Evolutionary conservation across 2,329 filamentous ascomycete species (phyloP).

Genomic region (Phaeosphaeria sp.): DNA sequence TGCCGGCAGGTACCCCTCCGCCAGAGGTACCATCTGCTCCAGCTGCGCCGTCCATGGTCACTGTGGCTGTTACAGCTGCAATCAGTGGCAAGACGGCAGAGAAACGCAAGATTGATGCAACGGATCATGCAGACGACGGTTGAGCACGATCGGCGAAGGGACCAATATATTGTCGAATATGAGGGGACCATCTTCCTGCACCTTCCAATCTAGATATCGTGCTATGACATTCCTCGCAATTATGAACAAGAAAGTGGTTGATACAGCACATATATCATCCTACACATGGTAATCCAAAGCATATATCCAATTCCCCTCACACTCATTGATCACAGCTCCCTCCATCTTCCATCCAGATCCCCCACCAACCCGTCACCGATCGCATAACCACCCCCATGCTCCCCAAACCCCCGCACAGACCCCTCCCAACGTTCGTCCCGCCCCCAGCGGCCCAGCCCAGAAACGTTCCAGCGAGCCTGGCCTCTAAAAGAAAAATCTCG

Average conservation of each 20-base stretch:
- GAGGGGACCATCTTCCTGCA: too few relatives aligned
- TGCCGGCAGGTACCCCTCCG: constrained; percentile 30
- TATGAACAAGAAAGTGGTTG: too few relatives aligned
- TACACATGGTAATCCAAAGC: too few relatives aligned
- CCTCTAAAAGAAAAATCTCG: not conserved
- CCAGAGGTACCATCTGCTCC: constrained; percentile 14
- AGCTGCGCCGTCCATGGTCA: constrained; percentile 23
- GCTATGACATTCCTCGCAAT: too few relatives aligned
- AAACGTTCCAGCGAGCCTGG: not conserved
- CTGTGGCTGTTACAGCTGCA: constrained; percentile 12
- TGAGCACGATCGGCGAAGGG: not conserved
- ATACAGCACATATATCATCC: too few relatives aligned
- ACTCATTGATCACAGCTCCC: not conserved
- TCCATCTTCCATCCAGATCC: not conserved
- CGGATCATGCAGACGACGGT: not conserved
- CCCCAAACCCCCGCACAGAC: not conserved
- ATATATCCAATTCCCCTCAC: not conserved
- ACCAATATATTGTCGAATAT: too few relatives aligned
- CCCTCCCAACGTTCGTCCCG: too few relatives aligned
- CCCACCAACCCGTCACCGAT: not conserved
- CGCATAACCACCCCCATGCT: not conserved
- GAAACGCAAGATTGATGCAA: constrained; percentile 34
- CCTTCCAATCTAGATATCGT: too few relatives aligned
- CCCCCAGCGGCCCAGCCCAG: too few relatives aligned
- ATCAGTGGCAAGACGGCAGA: constrained; percentile 13